Evolutionary conservation across 768 basidiomycete species (phyloP), one percentile per base, ranked within the genome.

Genomic region (Botryobasidium botryosum): DNA sequence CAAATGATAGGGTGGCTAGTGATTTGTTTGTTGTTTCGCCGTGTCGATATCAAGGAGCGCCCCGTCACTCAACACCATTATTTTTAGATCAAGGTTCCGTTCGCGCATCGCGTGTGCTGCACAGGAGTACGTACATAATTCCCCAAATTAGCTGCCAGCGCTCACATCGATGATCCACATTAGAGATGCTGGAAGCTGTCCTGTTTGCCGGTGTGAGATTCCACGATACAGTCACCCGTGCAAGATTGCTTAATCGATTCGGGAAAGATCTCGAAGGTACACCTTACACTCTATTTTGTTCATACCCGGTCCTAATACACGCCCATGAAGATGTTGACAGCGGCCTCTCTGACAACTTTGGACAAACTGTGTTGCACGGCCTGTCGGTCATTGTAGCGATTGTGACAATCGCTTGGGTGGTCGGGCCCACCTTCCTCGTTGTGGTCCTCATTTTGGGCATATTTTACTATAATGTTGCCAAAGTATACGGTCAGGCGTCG

Each of bases 251-350:
- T 29, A 86, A 90, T 52, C 67, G 86, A 37, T 81, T 83, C 50
- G 87, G 88, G 35, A 91, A 91, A 59, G 88, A 91, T 56, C 81
- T 91, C 46, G 86, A 90, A 64, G 81, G 69, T 62, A 49, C n/a
- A 53, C 53, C 23, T 42, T 51, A 3, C 46, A 20, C 31, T 35
- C 36, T 27, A 23, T 26, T 26, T 15, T n/a, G n/a, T n/a, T n/a
- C n/a, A n/a, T n/a, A n/a, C n/a, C n/a, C n/a, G n/a, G n/a, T n/a
- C n/a, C n/a, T n/a, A n/a, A n/a, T n/a, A n/a, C n/a, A 39, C 15
- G 13, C 23, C 24, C 36, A 2, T 24, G 60, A 42, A 55, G 59
- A 13, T 33, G 74, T 91, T 39, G 87, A 91, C 56, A 86, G 83
- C 51, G 74, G 57, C 42, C 69, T 87, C 50, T 72, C 87, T 1